These are phyloP conservation scores for Nakazawaea siamensis DNA, from an alignment of 805 yeast genomes.

Conservation along the genomic window DNA sequence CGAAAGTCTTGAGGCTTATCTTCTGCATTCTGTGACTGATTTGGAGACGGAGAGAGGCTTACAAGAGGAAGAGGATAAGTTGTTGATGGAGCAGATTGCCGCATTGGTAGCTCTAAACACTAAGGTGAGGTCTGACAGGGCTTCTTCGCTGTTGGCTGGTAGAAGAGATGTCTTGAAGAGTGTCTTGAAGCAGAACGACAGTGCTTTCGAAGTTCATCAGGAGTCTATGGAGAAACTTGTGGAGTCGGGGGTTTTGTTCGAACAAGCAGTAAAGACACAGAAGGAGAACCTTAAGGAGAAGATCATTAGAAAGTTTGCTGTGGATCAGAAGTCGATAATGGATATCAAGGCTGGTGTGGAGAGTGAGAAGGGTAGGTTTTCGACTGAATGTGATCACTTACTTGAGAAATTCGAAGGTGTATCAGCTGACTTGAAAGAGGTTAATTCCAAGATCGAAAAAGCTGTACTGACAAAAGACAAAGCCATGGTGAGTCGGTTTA, in stretches of 20 bases:
- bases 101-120: neutral
- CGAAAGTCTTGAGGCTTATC: neutral
- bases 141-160: neutral
- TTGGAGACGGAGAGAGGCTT: neutral
- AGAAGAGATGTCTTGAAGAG: neutral
- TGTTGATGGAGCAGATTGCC: neutral
- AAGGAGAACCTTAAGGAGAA: neutral
- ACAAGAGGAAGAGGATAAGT: neutral
- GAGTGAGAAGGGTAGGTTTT: too few species aligned
- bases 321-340: neutral
- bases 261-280: neutral
- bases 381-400: too few species aligned
- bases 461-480: too few species aligned
- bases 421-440: too few species aligned
- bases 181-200: neutral
- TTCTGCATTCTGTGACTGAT: neutral
- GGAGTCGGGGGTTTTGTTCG: conserved; percentile 2
- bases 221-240: neutral
- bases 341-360: too few species aligned
- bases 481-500: too few species aligned
- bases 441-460: too few species aligned
- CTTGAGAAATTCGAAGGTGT: too few species aligned
- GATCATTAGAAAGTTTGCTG: neutral
- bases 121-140: neutral
- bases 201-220: neutral